These are phyloP conservation scores for Naganishia randhawae DNA, from an alignment of 768 basidiomycete genomes.

Conservation along the genomic window DNA sequence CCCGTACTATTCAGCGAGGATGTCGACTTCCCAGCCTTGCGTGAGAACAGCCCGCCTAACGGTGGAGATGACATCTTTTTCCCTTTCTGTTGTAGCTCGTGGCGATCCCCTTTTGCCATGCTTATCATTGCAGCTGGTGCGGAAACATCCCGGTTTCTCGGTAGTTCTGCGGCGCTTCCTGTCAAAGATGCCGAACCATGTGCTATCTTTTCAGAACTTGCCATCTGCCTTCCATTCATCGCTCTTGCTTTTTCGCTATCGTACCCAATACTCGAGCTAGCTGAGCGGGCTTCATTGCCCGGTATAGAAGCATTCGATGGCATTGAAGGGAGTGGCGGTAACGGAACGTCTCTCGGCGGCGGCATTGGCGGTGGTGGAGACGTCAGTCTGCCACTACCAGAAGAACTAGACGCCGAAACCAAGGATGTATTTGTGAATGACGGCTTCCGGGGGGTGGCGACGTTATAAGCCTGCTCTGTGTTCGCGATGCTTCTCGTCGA, in stretches of 20 bases:
- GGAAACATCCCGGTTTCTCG: slow-evolving; percentile 3
- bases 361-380: slow-evolving; percentile 28
- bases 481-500: not conserved
- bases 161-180: not conserved
- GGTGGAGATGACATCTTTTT: slow-evolving; percentile 19
- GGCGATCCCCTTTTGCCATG: too few species aligned
- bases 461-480: not conserved
- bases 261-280: not conserved
- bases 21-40: not conserved
- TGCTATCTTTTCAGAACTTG: not conserved
- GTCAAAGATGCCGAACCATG: not conserved
- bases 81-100: not conserved
- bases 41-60: slow-evolving; percentile 3
- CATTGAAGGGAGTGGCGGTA: slow-evolving; percentile 21
- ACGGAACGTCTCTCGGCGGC: slow-evolving; percentile 16
- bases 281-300: not conserved
- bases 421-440: not conserved
- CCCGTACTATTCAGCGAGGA: slow-evolving; percentile 10
- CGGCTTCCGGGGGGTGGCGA: slow-evolving; percentile 3
- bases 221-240: not conserved
- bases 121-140: slow-evolving; percentile 1
- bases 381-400: slow-evolving; percentile 5
- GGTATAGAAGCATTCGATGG: not conserved
- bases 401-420: slow-evolving; percentile 1
- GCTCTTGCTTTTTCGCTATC: not conserved